Conservation (phyloP, 225 moss, liverwort and hornwort genomes). For the Pleurozium schreberi region DNA sequence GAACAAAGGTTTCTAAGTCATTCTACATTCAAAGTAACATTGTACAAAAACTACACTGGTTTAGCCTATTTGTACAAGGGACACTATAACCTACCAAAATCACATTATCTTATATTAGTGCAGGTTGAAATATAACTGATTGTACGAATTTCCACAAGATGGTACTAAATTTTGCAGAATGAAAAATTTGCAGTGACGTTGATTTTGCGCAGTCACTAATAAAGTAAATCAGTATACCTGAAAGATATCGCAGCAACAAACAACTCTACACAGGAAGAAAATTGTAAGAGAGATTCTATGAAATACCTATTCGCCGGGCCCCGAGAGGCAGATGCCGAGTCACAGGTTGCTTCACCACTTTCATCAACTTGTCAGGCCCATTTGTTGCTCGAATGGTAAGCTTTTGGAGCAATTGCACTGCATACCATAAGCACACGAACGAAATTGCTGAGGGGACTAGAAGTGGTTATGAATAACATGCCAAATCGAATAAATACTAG, state of each 20-base stretch:
- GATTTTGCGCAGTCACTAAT: background rate
- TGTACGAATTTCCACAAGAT: background rate
- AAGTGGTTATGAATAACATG: background rate
- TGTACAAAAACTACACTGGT: background rate
- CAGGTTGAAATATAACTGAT: background rate
- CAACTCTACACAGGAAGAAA: background rate
- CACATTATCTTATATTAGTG: no score
- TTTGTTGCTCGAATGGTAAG: slow-evolving; percentile 85
- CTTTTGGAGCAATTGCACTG: slow-evolving; percentile 89
- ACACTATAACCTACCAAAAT: background rate
- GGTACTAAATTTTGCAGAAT: no score
- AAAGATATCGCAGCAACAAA: background rate
- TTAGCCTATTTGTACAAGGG: no score
- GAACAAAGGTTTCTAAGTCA: background rate
- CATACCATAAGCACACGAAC: background rate
- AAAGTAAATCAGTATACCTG: background rate
- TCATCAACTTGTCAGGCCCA: slow-evolving; percentile 83
- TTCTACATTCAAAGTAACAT: background rate
- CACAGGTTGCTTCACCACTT: slow-evolving; percentile 96
- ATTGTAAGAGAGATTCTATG: background rate
- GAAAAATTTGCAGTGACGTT: background rate
- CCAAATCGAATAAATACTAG: background rate
- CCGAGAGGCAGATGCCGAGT: slow-evolving; percentile 85
- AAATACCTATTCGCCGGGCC: slow-evolving; percentile 76
- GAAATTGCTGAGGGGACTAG: background rate